Evolutionary conservation across 371 early-diverging fungal genomes (phyloP).

Genomic region (Circinella minor): DNA sequence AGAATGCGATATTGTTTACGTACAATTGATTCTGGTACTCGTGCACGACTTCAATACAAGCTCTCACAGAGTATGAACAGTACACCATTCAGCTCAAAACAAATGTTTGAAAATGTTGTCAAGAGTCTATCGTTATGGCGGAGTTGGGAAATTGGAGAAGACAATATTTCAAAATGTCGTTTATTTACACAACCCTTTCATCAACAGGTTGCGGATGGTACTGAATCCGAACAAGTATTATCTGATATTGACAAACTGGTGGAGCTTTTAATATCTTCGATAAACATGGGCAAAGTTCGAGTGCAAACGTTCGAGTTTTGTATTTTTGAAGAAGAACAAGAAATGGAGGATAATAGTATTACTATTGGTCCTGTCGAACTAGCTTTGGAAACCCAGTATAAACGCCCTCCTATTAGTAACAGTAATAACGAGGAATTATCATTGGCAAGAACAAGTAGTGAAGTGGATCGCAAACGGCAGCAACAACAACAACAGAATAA

Average conservation of each 20-base stretch:
- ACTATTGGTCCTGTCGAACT: constrained; percentile 33
- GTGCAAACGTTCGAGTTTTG: constrained; percentile 38
- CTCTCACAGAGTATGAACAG: constrained; percentile 41
- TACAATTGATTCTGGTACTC: constrained; percentile 39
- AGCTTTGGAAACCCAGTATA: constrained; percentile 39
- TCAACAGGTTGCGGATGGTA: constrained; percentile 16
- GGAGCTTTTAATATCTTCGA: constrained; percentile 38
- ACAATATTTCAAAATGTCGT: constrained; percentile 51
- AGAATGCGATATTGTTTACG: constrained; percentile 73
- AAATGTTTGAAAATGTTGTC: constrained; percentile 58
- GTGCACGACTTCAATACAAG: constrained; percentile 49
- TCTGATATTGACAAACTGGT: constrained; percentile 28
- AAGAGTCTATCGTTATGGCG: constrained; percentile 65
- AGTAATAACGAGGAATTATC: constrained; percentile 22
- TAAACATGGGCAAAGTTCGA: constrained; percentile 40
- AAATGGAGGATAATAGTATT: constrained; percentile 41
- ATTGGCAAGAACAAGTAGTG: constrained; percentile 6
- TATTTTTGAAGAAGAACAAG: constrained; percentile 53
- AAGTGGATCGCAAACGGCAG: background rate
- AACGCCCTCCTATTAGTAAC: constrained; percentile 28
- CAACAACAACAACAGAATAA: background rate
- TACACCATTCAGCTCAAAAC: constrained; percentile 41
- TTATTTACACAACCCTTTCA: constrained; percentile 60
- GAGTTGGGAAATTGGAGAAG: constrained; percentile 66
- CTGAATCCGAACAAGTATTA: background rate